phyloP scores from a whole-genome alignment of 148 eudicot species.

The Chenopodium berlandieri region DNA sequence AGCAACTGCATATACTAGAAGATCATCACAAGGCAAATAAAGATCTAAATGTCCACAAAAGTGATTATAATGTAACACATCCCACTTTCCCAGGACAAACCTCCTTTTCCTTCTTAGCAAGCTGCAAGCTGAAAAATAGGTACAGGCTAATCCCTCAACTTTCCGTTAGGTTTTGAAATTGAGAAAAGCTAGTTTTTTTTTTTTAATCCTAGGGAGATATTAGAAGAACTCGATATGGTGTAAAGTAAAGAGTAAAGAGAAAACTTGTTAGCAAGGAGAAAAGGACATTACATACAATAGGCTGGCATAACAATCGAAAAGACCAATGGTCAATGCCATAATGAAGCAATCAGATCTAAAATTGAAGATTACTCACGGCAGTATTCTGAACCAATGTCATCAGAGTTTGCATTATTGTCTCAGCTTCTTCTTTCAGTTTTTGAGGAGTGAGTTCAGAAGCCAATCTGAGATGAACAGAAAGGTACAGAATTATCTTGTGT shows the following conservation, averaged over 20 bases:
- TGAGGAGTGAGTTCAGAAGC: slow-evolving; percentile 71
- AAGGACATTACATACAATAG: neutral
- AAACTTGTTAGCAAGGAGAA: neutral
- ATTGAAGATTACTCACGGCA: slow-evolving; percentile 61
- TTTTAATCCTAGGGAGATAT: neutral
- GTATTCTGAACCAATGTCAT: slow-evolving; percentile 81
- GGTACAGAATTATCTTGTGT: slow-evolving; percentile 10
- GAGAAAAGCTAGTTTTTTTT: neutral
- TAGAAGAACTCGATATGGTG: neutral
- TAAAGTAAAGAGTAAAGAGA: neutral
- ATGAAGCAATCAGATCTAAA: slow-evolving; percentile 12
- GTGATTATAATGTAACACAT: neutral
- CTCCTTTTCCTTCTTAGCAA: neutral
- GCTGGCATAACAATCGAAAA: neutral
- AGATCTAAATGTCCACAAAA: neutral
- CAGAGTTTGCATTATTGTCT: slow-evolving; percentile 60
- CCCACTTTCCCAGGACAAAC: neutral
- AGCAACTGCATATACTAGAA: neutral
- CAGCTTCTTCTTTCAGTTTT: slow-evolving; percentile 83
- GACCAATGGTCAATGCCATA: neutral
- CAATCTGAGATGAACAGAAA: slow-evolving; percentile 32
- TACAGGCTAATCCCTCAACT: neutral
- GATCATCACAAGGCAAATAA: neutral
- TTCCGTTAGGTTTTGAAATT: neutral
- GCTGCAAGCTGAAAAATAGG: neutral